Evolutionary conservation across 768 basidiomycete genomes (phyloP).

Genomic region (Tubosaeta sp.): DNA sequence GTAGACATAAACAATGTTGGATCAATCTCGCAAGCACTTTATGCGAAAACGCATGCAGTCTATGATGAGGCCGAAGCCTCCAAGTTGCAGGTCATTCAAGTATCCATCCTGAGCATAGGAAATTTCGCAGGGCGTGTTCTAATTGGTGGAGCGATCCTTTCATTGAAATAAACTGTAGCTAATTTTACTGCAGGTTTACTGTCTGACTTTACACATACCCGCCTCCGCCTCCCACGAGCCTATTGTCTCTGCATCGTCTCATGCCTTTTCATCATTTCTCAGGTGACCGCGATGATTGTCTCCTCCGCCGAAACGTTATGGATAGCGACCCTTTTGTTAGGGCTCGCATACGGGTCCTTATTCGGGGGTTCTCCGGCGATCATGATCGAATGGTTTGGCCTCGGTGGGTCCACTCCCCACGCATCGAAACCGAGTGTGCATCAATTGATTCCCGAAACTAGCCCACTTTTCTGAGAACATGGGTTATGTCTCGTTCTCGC

Average conservation of each 20-base stretch:
- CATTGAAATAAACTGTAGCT: background rate
- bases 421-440: background rate
- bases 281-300: constrained; percentile 52
- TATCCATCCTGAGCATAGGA: constrained; percentile 75
- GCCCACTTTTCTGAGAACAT: constrained; percentile 82
- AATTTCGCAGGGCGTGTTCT: constrained; percentile 77
- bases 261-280: constrained; percentile 65
- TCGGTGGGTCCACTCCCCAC: constrained; percentile 48
- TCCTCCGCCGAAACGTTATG: constrained; percentile 60
- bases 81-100: constrained; percentile 79
- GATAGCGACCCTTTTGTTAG: constrained; percentile 35
- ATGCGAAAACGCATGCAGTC: constrained; percentile 50
- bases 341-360: constrained; percentile 61
- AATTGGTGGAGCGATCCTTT: constrained; percentile 46
- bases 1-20: constrained; percentile 87
- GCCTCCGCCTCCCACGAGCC: constrained; percentile 58
- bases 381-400: constrained; percentile 84
- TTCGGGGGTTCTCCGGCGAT: constrained; percentile 74
- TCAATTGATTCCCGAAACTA: constrained; percentile 18
- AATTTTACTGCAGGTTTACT: constrained; percentile 46
- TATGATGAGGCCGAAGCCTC: constrained; percentile 67
- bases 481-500: constrained; percentile 75
- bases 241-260: constrained; percentile 69
- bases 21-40: constrained; percentile 65
- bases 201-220: constrained; percentile 61